Evolutionary conservation across 306 rosid species (phyloP).

Genomic region (Ormosia semicastrata): DNA sequence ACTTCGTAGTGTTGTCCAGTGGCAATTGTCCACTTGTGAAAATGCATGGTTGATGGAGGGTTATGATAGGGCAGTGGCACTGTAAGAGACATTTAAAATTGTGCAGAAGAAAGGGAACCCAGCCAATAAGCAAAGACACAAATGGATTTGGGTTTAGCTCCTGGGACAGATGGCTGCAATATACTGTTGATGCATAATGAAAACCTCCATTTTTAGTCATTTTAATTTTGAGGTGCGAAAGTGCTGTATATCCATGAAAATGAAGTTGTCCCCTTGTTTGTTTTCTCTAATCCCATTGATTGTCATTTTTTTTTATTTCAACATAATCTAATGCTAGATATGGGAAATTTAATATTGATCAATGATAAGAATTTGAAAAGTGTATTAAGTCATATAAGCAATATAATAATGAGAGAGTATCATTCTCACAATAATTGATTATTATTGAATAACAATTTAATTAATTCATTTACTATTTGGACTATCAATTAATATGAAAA

Average conservation of each 20-base stretch:
- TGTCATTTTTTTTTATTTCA: not conserved
- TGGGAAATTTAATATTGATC: conserved; percentile 2
- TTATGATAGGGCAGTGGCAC: conserved; percentile 40
- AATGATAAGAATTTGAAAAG: not conserved
- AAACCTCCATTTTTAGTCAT: conserved; percentile 7
- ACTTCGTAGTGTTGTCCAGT: conserved; percentile 14
- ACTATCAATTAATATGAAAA: no score
- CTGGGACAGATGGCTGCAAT: conserved; percentile 37
- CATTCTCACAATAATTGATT: no score
- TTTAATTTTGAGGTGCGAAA: not conserved
- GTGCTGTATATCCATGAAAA: conserved; percentile 30
- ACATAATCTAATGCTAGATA: not conserved
- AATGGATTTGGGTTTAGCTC: not conserved
- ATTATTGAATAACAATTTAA: no score
- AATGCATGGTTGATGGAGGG: not conserved
- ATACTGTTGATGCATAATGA: conserved; percentile 4
- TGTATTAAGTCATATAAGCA: no score
- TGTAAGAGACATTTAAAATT: not conserved
- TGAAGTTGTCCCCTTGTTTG: conserved; percentile 30
- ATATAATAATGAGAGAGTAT: no score
- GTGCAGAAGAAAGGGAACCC: not conserved
- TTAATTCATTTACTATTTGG: no score
- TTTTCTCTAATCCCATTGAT: not conserved
- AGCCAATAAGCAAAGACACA: conserved; percentile 23
- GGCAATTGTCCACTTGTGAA: conserved; percentile 34